phyloP scores from a whole-genome alignment of 1,284 basidiomycete species.

The Athelia sp. region DNA sequence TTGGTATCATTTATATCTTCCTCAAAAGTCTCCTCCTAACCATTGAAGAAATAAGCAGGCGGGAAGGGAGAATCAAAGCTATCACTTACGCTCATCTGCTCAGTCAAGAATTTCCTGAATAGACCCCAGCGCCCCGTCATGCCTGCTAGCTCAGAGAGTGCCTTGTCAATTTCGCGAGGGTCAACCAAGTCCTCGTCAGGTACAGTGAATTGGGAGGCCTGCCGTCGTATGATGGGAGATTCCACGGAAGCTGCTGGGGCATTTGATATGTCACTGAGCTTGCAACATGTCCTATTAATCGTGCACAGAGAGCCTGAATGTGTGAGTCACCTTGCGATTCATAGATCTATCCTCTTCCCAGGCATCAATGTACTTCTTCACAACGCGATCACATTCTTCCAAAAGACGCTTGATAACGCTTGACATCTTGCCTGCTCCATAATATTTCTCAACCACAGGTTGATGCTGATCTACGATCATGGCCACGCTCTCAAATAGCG shows the following conservation, averaged over 20 bases:
- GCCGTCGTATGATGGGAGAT: conserved; percentile 31
- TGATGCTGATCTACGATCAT: conserved; percentile 97
- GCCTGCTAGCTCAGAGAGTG: conserved; percentile 81
- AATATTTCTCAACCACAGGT: conserved; percentile 96
- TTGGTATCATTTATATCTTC: conserved; percentile 11
- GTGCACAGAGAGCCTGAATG: neutral
- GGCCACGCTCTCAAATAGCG: conserved; percentile 92
- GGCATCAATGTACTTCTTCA: conserved; percentile 69
- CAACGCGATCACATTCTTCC: conserved; percentile 84
- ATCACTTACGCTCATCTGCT: conserved; percentile 54
- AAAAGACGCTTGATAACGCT: conserved; percentile 76
- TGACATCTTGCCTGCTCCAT: conserved; percentile 83
- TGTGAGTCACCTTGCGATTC: conserved; percentile 56
- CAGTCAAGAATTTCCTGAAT: conserved; percentile 83
- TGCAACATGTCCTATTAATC: conserved; percentile 6
- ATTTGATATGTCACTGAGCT: conserved; percentile 46
- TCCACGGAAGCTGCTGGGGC: conserved; percentile 36
- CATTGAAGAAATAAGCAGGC: neutral
- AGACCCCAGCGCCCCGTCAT: conserved; percentile 92
- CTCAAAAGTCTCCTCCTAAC: conserved; percentile 11
- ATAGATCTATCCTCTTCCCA: conserved; percentile 89
- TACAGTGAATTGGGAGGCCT: conserved; percentile 24
- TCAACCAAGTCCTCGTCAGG: conserved; percentile 72
- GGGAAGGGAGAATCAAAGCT: neutral
- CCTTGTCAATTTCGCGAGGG: conserved; percentile 85